phyloP scores from a whole-genome alignment of 176 grass and related monocot genomes.

The Elymus sibiricus region DNA sequence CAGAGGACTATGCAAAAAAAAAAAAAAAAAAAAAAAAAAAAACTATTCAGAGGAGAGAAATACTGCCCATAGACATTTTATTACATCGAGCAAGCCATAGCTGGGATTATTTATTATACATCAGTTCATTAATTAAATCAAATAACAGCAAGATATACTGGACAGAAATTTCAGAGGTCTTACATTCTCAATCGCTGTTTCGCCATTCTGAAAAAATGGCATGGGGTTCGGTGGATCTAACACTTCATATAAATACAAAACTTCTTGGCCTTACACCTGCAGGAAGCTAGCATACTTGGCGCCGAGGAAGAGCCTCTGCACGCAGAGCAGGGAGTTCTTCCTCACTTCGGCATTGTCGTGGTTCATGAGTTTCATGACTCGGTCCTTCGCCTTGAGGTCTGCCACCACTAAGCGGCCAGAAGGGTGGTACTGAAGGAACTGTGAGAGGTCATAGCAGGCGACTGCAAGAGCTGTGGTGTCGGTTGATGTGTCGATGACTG shows the following conservation, averaged over 20 bases:
- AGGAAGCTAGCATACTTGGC: conserved; percentile 90
- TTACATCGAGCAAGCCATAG: conserved; percentile 58
- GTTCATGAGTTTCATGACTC: conserved; percentile 95
- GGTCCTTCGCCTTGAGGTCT: conserved; percentile 88
- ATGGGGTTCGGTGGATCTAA: conserved; percentile 23
- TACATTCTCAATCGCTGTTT: conserved; percentile 27
- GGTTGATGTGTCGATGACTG: conserved; percentile 68
- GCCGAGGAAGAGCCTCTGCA: conserved; percentile 97
- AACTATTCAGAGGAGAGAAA: conserved; percentile 4
- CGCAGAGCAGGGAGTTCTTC: conserved; percentile 73
- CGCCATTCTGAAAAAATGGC: conserved; percentile 26
- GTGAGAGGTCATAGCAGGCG: conserved; percentile 90
- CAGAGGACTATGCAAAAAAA: too few relatives aligned
- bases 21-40: too few relatives aligned
- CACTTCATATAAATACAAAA: conserved; percentile 38
- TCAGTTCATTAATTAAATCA: conserved; percentile 21
- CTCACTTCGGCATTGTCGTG: conserved; percentile 85
- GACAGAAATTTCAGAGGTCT: conserved; percentile 32
- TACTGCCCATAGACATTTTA: conserved; percentile 41
- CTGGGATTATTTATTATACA: conserved; percentile 51
- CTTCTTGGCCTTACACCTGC: conserved; percentile 43
- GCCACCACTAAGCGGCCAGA: conserved; percentile 62
- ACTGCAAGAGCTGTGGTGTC: conserved; percentile 84
- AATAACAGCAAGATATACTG: conserved; percentile 25
- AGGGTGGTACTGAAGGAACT: conserved; percentile 95